These are phyloP conservation scores for Cucurbita ficifolia DNA, from an alignment of 306 rosid species.

Conservation along the genomic window DNA sequence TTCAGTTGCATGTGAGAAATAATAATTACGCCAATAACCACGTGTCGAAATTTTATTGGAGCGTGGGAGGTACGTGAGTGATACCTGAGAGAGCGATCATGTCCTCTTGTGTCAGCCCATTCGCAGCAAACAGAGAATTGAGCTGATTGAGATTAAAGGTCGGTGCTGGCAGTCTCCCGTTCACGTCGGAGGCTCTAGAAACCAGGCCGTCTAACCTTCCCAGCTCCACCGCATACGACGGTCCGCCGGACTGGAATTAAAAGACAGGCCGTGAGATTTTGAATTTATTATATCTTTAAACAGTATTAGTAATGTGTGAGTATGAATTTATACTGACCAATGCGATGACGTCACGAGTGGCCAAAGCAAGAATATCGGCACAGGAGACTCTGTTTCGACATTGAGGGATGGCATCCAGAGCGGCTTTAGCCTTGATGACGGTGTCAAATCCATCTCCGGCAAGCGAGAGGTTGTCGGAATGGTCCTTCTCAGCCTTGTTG, in stretches of 20 bases:
- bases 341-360: conserved; percentile 44
- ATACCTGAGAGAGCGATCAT: conserved; percentile 68
- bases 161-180: conserved; percentile 42
- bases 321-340: conserved; percentile 14
- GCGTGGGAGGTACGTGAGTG: conserved; percentile 4
- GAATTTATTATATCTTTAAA: not conserved
- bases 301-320: too few species aligned
- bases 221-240: conserved; percentile 46
- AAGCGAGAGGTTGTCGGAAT: conserved; percentile 47
- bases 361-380: conserved; percentile 61
- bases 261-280: not conserved
- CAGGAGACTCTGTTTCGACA: conserved; percentile 56
- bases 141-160: conserved; percentile 41
- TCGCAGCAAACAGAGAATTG: conserved; percentile 29
- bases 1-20: not conserved
- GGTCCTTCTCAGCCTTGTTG: conserved; percentile 55
- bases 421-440: conserved; percentile 48
- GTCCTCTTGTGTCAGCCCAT: conserved; percentile 50
- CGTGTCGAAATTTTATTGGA: not conserved
- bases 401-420: conserved; percentile 41
- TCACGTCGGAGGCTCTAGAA: conserved; percentile 36
- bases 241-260: conserved; percentile 47
- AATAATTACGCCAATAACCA: not conserved
- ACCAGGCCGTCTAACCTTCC: conserved; percentile 50
- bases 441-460: conserved; percentile 76